Evolutionary conservation across 441 rosid species (phyloP).

Genomic region (Mallotus repandus): DNA sequence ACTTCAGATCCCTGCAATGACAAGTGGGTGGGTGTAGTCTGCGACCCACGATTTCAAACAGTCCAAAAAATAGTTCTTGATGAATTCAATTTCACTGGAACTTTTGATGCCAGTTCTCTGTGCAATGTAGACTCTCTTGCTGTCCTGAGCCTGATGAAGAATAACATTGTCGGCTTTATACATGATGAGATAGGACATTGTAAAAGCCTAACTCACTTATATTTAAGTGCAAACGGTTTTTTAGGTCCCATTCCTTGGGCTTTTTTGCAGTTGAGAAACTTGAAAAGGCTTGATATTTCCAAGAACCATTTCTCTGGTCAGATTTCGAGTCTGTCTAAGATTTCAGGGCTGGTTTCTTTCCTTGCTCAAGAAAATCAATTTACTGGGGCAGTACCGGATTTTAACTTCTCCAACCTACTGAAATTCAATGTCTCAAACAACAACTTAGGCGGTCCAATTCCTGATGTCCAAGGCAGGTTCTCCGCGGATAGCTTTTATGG

Average conservation of each 20-base stretch:
- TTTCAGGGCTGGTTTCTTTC: conserved; percentile 43
- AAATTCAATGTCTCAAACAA: conserved; percentile 60
- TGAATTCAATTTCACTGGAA: conserved; percentile 42
- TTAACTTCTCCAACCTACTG: conserved; percentile 46
- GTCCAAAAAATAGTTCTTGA: conserved; percentile 48
- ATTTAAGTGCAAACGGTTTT: conserved; percentile 36
- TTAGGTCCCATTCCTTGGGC: conserved; percentile 46
- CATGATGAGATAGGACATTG: conserved; percentile 45
- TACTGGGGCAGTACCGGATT: conserved; percentile 39
- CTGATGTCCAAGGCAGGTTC: conserved; percentile 42
- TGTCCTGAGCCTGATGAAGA: conserved; percentile 44
- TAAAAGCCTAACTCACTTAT: conserved; percentile 43
- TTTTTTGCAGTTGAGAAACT: conserved; percentile 35
- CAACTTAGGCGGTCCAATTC: conserved; percentile 49
- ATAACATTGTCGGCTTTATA: conserved; percentile 36
- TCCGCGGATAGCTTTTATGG: conserved; percentile 39
- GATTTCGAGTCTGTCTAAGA: conserved; percentile 39
- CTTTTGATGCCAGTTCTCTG: conserved; percentile 39
- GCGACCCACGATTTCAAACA: conserved; percentile 21
- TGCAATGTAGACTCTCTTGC: conserved; percentile 40
- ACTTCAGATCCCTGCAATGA: conserved; percentile 55
- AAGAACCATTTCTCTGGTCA: conserved; percentile 44
- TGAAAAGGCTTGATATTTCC: conserved; percentile 52
- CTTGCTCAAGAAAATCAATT: conserved; percentile 48
- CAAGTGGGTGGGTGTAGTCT: conserved; percentile 46